Evolutionary conservation across 2,329 filamentous ascomycete species (phyloP).

Genomic region (Fusarium continuum): DNA sequence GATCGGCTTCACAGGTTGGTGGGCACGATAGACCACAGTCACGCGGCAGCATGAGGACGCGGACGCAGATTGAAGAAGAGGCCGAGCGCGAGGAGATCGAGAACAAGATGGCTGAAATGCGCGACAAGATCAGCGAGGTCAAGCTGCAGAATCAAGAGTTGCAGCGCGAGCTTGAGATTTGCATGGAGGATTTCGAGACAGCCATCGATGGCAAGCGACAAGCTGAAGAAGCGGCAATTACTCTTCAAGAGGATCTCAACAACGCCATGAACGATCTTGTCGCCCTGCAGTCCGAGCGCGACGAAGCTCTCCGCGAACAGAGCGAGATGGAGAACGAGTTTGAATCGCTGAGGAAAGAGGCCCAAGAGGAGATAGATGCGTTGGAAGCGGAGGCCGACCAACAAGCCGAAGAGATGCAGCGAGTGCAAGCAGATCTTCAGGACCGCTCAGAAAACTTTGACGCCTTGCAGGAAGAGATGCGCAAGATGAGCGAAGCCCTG

Average conservation of each 20-base stretch:
- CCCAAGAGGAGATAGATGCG: slow-evolving; percentile 71
- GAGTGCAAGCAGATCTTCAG: slow-evolving; percentile 75
- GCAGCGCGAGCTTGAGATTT: slow-evolving; percentile 81
- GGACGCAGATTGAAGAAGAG: slow-evolving; percentile 72
- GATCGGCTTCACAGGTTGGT: slow-evolving; percentile 87
- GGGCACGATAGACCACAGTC: slow-evolving; percentile 76
- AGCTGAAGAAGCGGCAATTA: slow-evolving; percentile 65
- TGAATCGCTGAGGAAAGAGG: slow-evolving; percentile 67
- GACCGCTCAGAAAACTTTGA: slow-evolving; percentile 87
- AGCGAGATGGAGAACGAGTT: slow-evolving; percentile 68
- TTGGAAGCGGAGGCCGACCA: slow-evolving; percentile 78
- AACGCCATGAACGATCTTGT: slow-evolving; percentile 82
- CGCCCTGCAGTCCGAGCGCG: slow-evolving; percentile 81
- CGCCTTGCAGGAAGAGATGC: slow-evolving; percentile 93
- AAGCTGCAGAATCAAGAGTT: slow-evolving; percentile 92
- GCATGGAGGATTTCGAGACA: slow-evolving; percentile 80
- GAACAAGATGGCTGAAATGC: slow-evolving; percentile 80
- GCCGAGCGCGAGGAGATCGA: slow-evolving; percentile 87
- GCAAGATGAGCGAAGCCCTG: slow-evolving; percentile 86
- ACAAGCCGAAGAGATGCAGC: slow-evolving; percentile 74
- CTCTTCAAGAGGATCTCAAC: slow-evolving; percentile 83
- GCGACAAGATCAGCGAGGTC: slow-evolving; percentile 86
- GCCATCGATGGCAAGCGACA: slow-evolving; percentile 71
- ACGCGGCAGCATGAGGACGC: slow-evolving; percentile 73
- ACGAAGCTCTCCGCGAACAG: slow-evolving; percentile 79